Evolutionary conservation across 331 rosid species (phyloP), one percentile per base, ranked within the genome.

Genomic region (Telfairia occidentalis): DNA sequence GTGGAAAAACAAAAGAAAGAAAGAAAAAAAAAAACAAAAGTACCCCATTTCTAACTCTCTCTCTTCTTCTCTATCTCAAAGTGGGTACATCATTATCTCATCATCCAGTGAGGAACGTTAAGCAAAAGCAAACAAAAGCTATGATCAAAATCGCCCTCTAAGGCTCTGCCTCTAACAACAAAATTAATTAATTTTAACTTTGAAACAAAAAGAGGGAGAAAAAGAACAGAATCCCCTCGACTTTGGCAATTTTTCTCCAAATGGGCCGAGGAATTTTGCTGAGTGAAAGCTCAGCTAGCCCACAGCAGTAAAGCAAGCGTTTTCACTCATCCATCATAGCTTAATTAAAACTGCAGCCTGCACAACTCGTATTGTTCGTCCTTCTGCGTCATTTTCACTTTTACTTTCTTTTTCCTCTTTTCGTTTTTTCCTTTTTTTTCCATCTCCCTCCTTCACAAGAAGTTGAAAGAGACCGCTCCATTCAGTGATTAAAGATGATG

Each of bases 71-170:
- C 88, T 81, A 76, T 77, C 79, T 81, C 89, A 85, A 70, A 89
- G 78, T 86, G 95, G 86, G 76, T 57, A 80, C 92, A 91, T 91
- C 83, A 94, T 91, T 88, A 80, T 87, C 96, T 90, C 96, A 91
- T 91, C 92, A 91, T 90, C 96, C 77, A 80, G 92, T 88, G 96
- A 71, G 90, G 80, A 84, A 84, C 85, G 46, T 79, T 78, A 69
- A 80, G 74, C 83, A 83, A 86, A 84, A 88, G 86, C 84, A 85
- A 83, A 83, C 86, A 89, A 87, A 78, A 79, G 76, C 80, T 82
- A 64, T 77, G 52, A 57, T 76, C 77, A 77, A 76, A 76, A 77
- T 54, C 69, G 71, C 59, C 52, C 15, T 21, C 26, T 69, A n/a
- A n/a, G n/a, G n/a, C n/a, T n/a, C n/a, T n/a, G n/a, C n/a, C n/a